Conservation (phyloP, 257 asterid species). For the Ilex aquifolium region DNA sequence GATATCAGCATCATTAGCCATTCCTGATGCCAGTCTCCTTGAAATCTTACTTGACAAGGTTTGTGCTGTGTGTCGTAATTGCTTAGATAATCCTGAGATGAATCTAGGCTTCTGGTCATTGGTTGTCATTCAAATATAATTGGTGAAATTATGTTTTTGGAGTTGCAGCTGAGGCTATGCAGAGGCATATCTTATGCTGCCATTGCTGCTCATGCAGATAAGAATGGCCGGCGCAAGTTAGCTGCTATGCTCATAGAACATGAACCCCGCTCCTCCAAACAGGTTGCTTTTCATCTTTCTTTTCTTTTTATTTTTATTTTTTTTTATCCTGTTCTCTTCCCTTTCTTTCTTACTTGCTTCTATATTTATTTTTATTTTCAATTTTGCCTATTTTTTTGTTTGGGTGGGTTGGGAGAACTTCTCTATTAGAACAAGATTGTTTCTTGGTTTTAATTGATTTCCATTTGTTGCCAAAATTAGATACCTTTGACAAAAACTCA, state of each 20-base stretch:
- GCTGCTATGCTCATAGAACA: slow-evolving; percentile 97
- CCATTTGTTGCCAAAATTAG: background rate
- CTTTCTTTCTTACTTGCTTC: slow-evolving; percentile 3
- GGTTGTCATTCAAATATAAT: slow-evolving; percentile 7
- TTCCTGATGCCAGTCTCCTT: slow-evolving; percentile 79
- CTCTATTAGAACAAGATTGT: background rate
- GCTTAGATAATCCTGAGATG: background rate
- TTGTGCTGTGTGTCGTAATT: slow-evolving; percentile 6
- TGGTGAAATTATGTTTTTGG: slow-evolving; percentile 24
- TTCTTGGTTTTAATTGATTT: too few relatives aligned
- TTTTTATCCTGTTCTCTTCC: background rate
- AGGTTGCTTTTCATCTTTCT: slow-evolving; percentile 36
- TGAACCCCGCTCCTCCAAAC: slow-evolving; percentile 86
- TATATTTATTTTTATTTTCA: background rate
- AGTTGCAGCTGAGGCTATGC: slow-evolving; percentile 82
- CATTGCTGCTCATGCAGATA: slow-evolving; percentile 93
- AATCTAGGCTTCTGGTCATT: background rate
- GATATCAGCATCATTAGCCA: slow-evolving; percentile 60
- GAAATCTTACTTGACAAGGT: slow-evolving; percentile 84
- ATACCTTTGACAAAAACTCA: background rate
- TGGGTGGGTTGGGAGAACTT: background rate
- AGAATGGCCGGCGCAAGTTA: slow-evolving; percentile 87
- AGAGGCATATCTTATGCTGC: slow-evolving; percentile 99
- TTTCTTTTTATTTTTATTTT: background rate
- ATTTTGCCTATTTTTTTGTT: background rate